These are phyloP conservation scores for Penicillium sumatraense DNA, from an alignment of 2,329 filamentous ascomycete genomes.

Conservation along the genomic window DNA sequence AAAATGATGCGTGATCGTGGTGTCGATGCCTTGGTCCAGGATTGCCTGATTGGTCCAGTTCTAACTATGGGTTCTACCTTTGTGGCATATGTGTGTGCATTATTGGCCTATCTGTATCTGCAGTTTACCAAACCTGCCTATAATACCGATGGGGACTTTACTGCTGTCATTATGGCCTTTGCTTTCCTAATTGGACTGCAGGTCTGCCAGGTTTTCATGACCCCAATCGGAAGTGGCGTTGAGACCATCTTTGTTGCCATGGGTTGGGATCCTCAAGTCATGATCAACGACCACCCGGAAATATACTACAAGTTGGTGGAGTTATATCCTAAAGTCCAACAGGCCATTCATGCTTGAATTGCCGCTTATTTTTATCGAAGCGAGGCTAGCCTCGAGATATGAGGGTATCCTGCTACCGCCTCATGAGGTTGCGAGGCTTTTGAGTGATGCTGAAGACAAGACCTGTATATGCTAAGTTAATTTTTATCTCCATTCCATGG, in stretches of 20 bases:
- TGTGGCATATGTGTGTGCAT: slow-evolving; percentile 78
- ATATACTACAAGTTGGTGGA: slow-evolving; percentile 77
- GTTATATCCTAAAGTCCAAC: slow-evolving; percentile 83
- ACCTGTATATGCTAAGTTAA: not conserved
- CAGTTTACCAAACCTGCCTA: slow-evolving; percentile 79
- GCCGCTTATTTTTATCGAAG: not conserved
- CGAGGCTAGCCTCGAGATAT: too few species aligned
- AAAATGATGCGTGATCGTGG: slow-evolving; percentile 89
- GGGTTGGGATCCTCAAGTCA: slow-evolving; percentile 67
- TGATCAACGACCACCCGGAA: slow-evolving; percentile 80
- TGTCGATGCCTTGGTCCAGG: slow-evolving; percentile 86
- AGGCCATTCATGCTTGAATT: slow-evolving; percentile 70
- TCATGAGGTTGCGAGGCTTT: not conserved
- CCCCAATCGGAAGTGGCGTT: slow-evolving; percentile 83
- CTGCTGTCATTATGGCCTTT: slow-evolving; percentile 79
- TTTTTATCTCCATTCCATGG: too few species aligned
- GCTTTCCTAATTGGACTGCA: slow-evolving; percentile 89
- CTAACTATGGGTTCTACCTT: slow-evolving; percentile 78
- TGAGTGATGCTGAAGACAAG: not conserved
- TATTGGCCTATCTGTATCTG: slow-evolving; percentile 87
- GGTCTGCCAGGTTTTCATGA: slow-evolving; percentile 87
- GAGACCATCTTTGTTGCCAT: slow-evolving; percentile 88
- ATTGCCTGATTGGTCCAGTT: slow-evolving; percentile 78
- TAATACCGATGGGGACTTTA: slow-evolving; percentile 70
- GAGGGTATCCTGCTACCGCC: too few species aligned